Evolutionary conservation across 176 grass and related monocot species (phyloP), one percentile per base, ranked within the genome.

Genomic region (Bothriochloa decipiens): DNA sequence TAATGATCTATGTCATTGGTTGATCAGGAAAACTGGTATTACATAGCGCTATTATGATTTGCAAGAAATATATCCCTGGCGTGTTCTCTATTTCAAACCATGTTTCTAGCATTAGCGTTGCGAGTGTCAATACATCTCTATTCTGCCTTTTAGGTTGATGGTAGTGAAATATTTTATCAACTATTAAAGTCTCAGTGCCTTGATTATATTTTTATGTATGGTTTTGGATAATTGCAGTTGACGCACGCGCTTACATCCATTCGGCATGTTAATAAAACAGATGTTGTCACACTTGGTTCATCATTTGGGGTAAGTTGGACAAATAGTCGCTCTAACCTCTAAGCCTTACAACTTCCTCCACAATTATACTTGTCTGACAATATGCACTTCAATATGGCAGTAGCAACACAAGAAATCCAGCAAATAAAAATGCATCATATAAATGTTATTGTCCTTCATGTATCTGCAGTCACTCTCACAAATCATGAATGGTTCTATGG

Each of bases 401-500:
- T 80, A 75, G 13, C 33, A 15, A 81, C 28, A 17, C n/a, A 14
- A 25, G 5, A 6, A 70, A 16, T 57, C 17, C 26, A 68, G 11
- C 43, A 46, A 42, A 42, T 69, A 36, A 67, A 18, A 40, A 5
- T 63, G 67, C 70, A 77, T 8, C 20, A 40, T 82, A 72, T 90
- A 73, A 71, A 65, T 78, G 52, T 37, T 63, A 61, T 27, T 76
- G 65, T 8, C 67, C 22, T 61, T 37, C 5, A 42, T 84, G 26
- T 49, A 70, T 78, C 74, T 91, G 27, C 86, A 98, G 93, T 98
- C 96, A 76, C 93, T 98, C 81, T 98, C 96, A n/a, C 89, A 82
- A 88, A 69, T 95, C 27, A 95, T 98, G 96, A 88, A 98, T 92
- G 89, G 89, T 83, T 98, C 93, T 50, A 98, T 98, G 93, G 96